These are phyloP conservation scores for Pythium dissotocum DNA, from an alignment of 352 stramenopile species.

Conservation along the genomic window DNA sequence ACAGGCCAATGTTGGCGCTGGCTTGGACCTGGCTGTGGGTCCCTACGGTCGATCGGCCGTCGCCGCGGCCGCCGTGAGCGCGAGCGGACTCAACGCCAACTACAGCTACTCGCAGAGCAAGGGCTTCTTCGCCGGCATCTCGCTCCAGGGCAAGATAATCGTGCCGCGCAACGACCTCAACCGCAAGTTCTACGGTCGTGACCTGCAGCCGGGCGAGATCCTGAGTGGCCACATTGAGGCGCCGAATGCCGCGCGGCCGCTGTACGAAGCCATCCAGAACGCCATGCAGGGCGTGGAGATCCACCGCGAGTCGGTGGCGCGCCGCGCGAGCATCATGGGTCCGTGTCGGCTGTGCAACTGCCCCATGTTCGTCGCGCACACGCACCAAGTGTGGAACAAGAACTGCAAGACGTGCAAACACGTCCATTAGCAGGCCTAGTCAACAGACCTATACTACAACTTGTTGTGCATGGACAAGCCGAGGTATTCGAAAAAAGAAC, in stretches of 20 bases:
- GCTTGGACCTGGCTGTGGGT: conserved; percentile 87
- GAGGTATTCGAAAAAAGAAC: background rate
- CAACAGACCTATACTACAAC: too few relatives aligned
- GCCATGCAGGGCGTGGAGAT: conserved; percentile 62
- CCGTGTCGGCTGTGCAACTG: conserved; percentile 45
- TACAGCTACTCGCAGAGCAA: conserved; percentile 93
- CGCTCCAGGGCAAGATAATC: conserved; percentile 90
- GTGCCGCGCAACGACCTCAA: conserved; percentile 87
- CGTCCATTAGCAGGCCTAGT: conserved; percentile 36
- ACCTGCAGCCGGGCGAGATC: conserved; percentile 73
- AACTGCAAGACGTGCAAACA: conserved; percentile 76
- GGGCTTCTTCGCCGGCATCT: conserved; percentile 92
- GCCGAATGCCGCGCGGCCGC: conserved; percentile 55
- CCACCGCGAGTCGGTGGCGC: conserved; percentile 45
- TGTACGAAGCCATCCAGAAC: conserved; percentile 71
- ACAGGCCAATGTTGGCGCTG: conserved; percentile 88
- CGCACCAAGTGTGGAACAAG: conserved; percentile 58
- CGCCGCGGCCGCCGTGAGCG: conserved; percentile 70
- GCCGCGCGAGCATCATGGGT: conserved; percentile 54
- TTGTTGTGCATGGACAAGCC: too few relatives aligned
- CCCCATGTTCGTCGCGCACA: conserved; percentile 62
- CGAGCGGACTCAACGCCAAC: conserved; percentile 80
- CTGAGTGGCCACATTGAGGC: conserved; percentile 51
- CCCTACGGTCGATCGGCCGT: conserved; percentile 85
- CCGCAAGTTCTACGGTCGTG: conserved; percentile 92